These are phyloP conservation scores for Pleurostoma richardsiae DNA, from an alignment of 2,329 filamentous ascomycete species.

Conservation along the genomic window DNA sequence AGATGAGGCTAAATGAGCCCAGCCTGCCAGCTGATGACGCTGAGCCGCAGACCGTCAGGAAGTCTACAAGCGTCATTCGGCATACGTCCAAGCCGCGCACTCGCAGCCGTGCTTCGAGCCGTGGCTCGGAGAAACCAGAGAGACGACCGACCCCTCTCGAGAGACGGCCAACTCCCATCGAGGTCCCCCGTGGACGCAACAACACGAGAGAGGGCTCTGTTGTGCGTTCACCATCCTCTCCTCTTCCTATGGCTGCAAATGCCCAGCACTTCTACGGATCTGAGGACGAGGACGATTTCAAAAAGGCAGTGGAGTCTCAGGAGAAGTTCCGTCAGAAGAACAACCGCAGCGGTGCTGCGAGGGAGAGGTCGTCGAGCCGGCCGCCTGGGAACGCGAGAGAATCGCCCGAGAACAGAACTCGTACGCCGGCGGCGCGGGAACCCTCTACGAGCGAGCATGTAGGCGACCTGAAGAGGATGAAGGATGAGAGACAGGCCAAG, in stretches of 20 bases:
- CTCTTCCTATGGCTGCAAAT: conserved; percentile 66
- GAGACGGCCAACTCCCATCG: conserved; percentile 33
- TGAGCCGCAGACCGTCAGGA: conserved; percentile 40
- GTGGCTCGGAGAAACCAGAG: conserved; percentile 30
- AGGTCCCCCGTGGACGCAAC: conserved; percentile 56
- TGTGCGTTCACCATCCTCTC: conserved; percentile 72
- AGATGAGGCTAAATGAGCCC: conserved; percentile 16
- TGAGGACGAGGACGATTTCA: conserved; percentile 62
- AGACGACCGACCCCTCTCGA: conserved; percentile 35
- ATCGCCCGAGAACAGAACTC: conserved; percentile 20
- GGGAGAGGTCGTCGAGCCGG: conserved; percentile 18
- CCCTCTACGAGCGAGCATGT: conserved; percentile 37
- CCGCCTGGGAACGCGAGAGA: conserved; percentile 19
- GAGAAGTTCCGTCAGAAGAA: conserved; percentile 53
- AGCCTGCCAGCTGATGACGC: conserved; percentile 19
- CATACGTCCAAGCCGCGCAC: conserved; percentile 24
- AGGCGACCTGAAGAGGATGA: conserved; percentile 51
- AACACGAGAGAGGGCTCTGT: conserved; percentile 52
- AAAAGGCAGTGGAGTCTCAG: conserved; percentile 45
- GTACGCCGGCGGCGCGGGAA: conserved; percentile 27
- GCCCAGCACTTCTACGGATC: conserved; percentile 48
- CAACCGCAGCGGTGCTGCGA: conserved; percentile 31
- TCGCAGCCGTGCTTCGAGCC: conserved; percentile 44
- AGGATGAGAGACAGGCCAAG: conserved; percentile 58
- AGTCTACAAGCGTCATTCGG: conserved; percentile 26